These are phyloP conservation scores for Claviceps pazoutovae DNA, from an alignment of 2,329 filamentous ascomycete species.

Conservation along the genomic window DNA sequence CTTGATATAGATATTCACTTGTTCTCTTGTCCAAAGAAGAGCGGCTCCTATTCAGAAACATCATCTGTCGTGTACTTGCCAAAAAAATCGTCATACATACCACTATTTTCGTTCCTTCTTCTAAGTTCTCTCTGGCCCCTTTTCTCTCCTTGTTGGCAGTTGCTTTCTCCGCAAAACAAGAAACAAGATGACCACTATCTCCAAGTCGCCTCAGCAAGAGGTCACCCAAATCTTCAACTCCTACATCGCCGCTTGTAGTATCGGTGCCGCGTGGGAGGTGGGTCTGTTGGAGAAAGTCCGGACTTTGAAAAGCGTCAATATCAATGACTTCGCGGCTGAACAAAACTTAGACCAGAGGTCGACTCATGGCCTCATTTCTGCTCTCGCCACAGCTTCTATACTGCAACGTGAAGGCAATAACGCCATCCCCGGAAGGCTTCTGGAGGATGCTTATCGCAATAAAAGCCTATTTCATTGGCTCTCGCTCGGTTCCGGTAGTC, in stretches of 20 bases:
- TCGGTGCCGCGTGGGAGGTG: conserved; percentile 6
- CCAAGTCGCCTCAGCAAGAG: neutral
- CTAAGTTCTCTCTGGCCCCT: too few relatives aligned
- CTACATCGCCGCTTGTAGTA: conserved; percentile 4
- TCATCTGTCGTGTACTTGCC: too few relatives aligned
- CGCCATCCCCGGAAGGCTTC: neutral
- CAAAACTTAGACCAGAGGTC: neutral
- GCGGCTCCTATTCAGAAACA: too few relatives aligned
- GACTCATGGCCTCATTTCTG: neutral
- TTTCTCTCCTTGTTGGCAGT: too few relatives aligned
- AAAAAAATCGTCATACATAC: too few relatives aligned
- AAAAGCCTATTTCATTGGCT: conserved; percentile 7
- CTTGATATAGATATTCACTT: too few relatives aligned
- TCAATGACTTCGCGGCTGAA: neutral
- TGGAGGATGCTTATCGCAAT: conserved; percentile 4
- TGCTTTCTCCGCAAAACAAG: neutral
- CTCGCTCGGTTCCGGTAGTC: conserved; percentile 6
- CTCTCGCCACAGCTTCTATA: neutral
- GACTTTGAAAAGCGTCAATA: neutral
- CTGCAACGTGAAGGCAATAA: neutral
- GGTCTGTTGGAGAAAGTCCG: conserved; percentile 5
- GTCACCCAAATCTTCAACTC: conserved; percentile 12
- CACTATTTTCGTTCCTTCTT: too few relatives aligned
- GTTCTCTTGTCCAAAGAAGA: too few relatives aligned
- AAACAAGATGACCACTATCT: neutral